These are phyloP conservation scores for Colletotrichum sp. DNA, from an alignment of 2,329 filamentous ascomycete genomes.

Conservation along the genomic window DNA sequence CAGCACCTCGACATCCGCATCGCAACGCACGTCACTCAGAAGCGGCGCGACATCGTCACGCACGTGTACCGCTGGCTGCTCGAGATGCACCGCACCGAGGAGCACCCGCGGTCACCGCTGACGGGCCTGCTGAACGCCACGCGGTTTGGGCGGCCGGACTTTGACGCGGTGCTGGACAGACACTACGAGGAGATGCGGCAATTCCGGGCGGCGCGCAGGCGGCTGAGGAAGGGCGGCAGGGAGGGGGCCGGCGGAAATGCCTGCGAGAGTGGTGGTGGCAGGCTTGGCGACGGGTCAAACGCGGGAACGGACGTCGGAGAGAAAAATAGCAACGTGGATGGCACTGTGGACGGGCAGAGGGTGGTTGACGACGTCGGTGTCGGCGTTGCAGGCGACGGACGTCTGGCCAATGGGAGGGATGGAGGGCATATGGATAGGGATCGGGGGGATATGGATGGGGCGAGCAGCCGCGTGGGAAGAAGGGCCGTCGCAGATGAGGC, in stretches of 20 bases:
- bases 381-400: neutral
- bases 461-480: neutral
- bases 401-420: neutral
- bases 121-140: conserved; percentile 59
- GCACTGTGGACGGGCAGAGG: neutral
- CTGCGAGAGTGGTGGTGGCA: neutral
- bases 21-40: conserved; percentile 61
- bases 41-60: conserved; percentile 55
- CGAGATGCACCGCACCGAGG: conserved; percentile 58
- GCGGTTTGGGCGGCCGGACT: conserved; percentile 60
- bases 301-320: neutral
- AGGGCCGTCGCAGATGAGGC: neutral
- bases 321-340: neutral
- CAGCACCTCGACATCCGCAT: conserved; percentile 57
- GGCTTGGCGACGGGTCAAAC: neutral
- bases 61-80: conserved; percentile 62
- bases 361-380: neutral
- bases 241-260: conserved; percentile 9
- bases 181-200: conserved; percentile 59
- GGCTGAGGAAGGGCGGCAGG: conserved; percentile 23
- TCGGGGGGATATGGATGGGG: neutral
- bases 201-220: conserved; percentile 24
- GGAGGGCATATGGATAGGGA: neutral
- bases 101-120: conserved; percentile 55
- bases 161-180: conserved; percentile 54